Base-by-base conservation (phyloP, 2,329 filamentous ascomycete species). In the Colletotrichum caudatum region DNA sequence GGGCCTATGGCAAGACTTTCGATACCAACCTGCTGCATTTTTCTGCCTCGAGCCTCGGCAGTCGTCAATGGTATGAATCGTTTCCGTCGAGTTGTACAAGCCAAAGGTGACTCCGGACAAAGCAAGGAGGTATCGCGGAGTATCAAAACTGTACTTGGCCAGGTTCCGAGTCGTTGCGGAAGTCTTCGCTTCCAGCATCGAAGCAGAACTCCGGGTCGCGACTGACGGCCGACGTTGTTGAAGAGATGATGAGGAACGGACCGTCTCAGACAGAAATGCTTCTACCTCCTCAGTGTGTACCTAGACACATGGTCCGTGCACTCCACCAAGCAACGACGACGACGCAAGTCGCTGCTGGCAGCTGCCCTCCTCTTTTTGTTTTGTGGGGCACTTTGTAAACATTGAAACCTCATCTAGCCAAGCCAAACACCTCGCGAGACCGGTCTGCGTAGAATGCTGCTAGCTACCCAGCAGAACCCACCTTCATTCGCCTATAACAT, bases 331-430 rank as follows among this genome's bases (percentile, higher is more conserved):
- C 46, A 54, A 53, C 37, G 48, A 33, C 39, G 26, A 53, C 37
- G 48, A 33, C 39, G 26, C 39, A 20, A 35, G 33, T 8, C 18
- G 46, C 29, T 18, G 58, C 29, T 18, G 58, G 39, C n/a, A 29
- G 29, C 29, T 29, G 29, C 59, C 37, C 59, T 35, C 44, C 23
- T 62, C 26, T 33, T 62, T 33, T 54, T 60, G 53, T 50, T 72
- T 72, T 65, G 65, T 69, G 69, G 69, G 69, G 69, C 41, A 64
- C 8, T 50, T 72, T 69, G 69, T 72, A 64, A 69, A 72, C 65
- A 72, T 51, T 71, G 51, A 67, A 67, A 23, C 58, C 51, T 51
- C 33, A 3, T 46, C 51, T 50, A n/a, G 62, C 18, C 57, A 58
- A n/a, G 62, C 18, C 57, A 58, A 54, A 58, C 35, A 54, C 35